A percentile compares a stretch with the other conserved stretches of the same genome.
These are phyloP conservation scores for Pythium sukuiense DNA, from an alignment of 352 stramenopile genomes.

Conservation along the genomic window DNA sequence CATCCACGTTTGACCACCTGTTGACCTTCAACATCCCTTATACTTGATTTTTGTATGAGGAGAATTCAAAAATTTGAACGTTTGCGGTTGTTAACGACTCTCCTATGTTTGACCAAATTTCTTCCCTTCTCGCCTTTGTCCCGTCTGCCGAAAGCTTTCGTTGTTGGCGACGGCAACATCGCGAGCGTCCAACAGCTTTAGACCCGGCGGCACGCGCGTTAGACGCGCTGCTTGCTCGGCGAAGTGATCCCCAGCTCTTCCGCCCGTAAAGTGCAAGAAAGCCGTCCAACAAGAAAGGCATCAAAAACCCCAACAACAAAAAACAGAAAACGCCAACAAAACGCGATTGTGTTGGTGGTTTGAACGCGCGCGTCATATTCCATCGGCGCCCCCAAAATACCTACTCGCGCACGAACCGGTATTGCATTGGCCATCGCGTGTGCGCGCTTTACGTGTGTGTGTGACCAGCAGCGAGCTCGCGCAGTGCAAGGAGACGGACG, in stretches of 20 bases:
- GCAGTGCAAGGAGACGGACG: not conserved
- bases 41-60: slow-evolving; percentile 20
- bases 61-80: slow-evolving; percentile 31
- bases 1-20: slow-evolving; percentile 11
- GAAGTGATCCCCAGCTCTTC: not conserved
- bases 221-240: slow-evolving; percentile 1
- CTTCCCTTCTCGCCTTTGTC: slow-evolving; percentile 5
- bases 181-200: slow-evolving; percentile 6
- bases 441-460: not conserved
- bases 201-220: slow-evolving; percentile 2
- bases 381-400: slow-evolving; percentile 3
- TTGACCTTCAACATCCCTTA: slow-evolving; percentile 15
- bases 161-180: slow-evolving; percentile 17
- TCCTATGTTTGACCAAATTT: slow-evolving; percentile 1
- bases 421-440: not conserved
- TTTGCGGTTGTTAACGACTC: slow-evolving; percentile 22
- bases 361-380: slow-evolving; percentile 4
- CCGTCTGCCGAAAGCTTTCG: slow-evolving; percentile 15
- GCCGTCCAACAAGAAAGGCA: not conserved
- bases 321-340: not conserved
- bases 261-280: not conserved
- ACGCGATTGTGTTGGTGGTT: slow-evolving; percentile 7
- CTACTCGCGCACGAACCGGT: slow-evolving; percentile 2
- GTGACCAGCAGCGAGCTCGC: not conserved
- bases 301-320: too few species aligned